Conservation (phyloP, 2,329 filamentous ascomycete genomes). For the Calonectria pseudoturangicola region DNA sequence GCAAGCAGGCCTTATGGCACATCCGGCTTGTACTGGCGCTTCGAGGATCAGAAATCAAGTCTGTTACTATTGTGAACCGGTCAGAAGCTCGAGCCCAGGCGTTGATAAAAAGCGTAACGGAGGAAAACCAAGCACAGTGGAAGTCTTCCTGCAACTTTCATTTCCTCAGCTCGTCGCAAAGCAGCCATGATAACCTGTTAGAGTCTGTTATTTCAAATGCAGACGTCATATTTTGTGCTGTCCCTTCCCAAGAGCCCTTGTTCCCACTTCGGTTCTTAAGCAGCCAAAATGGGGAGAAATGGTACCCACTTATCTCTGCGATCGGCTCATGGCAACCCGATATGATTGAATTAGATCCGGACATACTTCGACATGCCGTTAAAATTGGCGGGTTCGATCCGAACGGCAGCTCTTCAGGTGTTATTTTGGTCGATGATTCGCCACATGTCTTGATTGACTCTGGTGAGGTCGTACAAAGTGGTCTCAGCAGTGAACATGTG, state of each 20-base stretch:
- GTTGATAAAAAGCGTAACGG: constrained; percentile 24
- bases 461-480: constrained; percentile 80
- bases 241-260: constrained; percentile 41
- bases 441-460: constrained; percentile 78
- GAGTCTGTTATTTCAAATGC: constrained; percentile 18
- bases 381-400: constrained; percentile 20
- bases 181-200: constrained; percentile 33
- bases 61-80: constrained; percentile 57
- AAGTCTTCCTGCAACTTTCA: constrained; percentile 35
- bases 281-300: neutral
- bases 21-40: constrained; percentile 78
- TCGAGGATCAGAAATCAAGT: constrained; percentile 50
- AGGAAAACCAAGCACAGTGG: constrained; percentile 46
- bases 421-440: constrained; percentile 72
- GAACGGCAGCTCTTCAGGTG: neutral
- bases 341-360: constrained; percentile 81
- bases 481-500: constrained; percentile 73
- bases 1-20: constrained; percentile 84
- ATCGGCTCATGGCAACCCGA: constrained; percentile 74
- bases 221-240: constrained; percentile 47
- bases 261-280: constrained; percentile 39
- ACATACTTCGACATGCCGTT: constrained; percentile 66
- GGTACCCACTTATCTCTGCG: constrained; percentile 64
- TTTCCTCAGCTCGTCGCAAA: constrained; percentile 30
- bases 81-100: constrained; percentile 37